A percentile compares a stretch with the other conserved stretches of the same genome.
Evolutionary conservation across 1,284 basidiomycete genomes (phyloP).

Genomic region (Grifola frondosa): DNA sequence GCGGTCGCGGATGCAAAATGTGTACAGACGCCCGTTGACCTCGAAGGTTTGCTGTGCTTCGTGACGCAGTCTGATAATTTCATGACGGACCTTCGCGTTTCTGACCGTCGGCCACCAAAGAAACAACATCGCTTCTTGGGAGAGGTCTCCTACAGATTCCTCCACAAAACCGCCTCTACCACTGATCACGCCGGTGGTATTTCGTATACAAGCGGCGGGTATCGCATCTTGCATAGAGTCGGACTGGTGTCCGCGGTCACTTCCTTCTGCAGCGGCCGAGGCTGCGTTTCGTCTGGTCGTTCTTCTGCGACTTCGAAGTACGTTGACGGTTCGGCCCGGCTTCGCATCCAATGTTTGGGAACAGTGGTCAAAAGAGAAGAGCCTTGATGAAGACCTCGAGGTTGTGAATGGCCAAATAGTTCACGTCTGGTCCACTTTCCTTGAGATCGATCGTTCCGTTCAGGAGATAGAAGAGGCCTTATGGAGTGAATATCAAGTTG

Average conservation of each 20-base stretch:
- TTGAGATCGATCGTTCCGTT: conserved; percentile 18
- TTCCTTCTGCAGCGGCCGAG: conserved; percentile 10
- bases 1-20: conserved; percentile 5
- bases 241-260: conserved; percentile 16
- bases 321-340: neutral
- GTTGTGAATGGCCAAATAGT: conserved; percentile 23
- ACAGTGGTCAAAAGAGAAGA: conserved; percentile 28
- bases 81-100: too few relatives aligned
- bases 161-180: conserved; percentile 5
- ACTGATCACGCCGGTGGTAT: conserved; percentile 23
- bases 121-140: conserved; percentile 21
- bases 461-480: conserved; percentile 25
- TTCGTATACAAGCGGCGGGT: conserved; percentile 23
- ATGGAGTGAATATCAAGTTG: conserved; percentile 23
- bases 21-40: conserved; percentile 2
- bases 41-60: too few relatives aligned
- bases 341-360: conserved; percentile 26
- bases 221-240: conserved; percentile 16
- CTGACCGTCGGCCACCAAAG: too few relatives aligned
- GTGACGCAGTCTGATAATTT: too few relatives aligned
- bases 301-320: conserved; percentile 21
- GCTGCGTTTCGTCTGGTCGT: conserved; percentile 33
- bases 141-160: too few relatives aligned
- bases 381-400: conserved; percentile 7
- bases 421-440: conserved; percentile 29